Base-by-base conservation (phyloP, 192 early-diverging fungal species). In the Helicostylum pulchrum region DNA sequence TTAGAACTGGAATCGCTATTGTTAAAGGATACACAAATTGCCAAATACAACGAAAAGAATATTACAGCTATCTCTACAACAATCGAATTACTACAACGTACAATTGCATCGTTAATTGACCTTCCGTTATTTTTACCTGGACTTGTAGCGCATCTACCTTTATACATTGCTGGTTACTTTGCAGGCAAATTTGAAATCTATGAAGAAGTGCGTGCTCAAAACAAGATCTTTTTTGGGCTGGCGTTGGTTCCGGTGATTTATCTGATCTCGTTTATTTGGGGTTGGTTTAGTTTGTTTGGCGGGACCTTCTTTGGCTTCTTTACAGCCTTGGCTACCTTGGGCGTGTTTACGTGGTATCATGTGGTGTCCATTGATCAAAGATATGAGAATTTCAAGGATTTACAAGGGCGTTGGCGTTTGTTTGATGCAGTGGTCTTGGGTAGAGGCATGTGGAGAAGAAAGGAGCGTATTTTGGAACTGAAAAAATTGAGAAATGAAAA, bases 311-410 rank as follows among this genome's bases (percentile, higher is more conserved):
- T 68, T 39, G 78, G 78, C 0, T 58, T 77, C 7, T 50, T 77
- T 21, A 43, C 74, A 0, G 62, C 72, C 0, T 34, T 62, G n/a
- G 58, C 61, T 3, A 66, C 66, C 0, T 51, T 74, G 9, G 46
- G 44, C 4, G 67, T 74, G 2, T 77, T 80, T 45, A 66, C 70
- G 17, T 80, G 78, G 78, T 80, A 80, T 47, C 78, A 80, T 61
- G 62, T 68, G 39, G 64, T 66, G 3, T 67, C 67, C 0, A 74
- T 75, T 14, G 78, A 77, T 44, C 62, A 71, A 15, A 56, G 72
- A 15, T 78, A 77, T 43, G 74, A 64, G 21, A 52, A 61, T 8
- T 76, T 62, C 44, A 76, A 76, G 56, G 74, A 76, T 34, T n/a
- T 76, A 1, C 15, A 64, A 17, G 74, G 70, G 1, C 62, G 68